Conservation (phyloP, 257 asterid genomes). For the Plantago ovata region DNA sequence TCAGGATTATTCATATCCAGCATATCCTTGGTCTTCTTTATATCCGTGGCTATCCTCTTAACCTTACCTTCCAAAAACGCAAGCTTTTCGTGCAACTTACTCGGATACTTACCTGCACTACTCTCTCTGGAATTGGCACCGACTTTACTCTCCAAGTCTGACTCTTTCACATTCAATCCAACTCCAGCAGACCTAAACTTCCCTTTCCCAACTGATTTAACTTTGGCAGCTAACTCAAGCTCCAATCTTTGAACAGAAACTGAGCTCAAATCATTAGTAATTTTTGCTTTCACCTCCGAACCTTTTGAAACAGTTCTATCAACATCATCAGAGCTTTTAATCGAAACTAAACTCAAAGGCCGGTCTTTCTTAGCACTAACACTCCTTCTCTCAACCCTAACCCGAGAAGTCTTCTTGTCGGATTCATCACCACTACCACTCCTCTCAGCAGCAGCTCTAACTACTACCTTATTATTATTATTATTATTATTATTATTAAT, state of each 20-base stretch:
- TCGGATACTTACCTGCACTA: conserved; percentile 40
- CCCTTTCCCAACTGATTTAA: conserved; percentile 20
- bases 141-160: conserved; percentile 27
- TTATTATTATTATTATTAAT: conserved; percentile 16
- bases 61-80: conserved; percentile 81
- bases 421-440: conserved; percentile 12
- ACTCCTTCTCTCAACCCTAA: conserved; percentile 16
- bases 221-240: conserved; percentile 19
- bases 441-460: conserved; percentile 24
- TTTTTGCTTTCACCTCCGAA: conserved; percentile 17
- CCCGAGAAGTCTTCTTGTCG: conserved; percentile 12
- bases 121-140: conserved; percentile 28
- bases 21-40: conserved; percentile 73
- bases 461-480: conserved; percentile 2
- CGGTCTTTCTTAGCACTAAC: conserved; percentile 26
- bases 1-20: conserved; percentile 58
- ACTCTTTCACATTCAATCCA: conserved; percentile 32
- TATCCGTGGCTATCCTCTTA: conserved; percentile 70
- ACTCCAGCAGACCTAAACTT: conserved; percentile 27
- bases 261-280: conserved; percentile 26
- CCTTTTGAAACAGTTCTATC: conserved; percentile 12
- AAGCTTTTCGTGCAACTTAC: conserved; percentile 75
- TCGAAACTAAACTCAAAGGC: conserved; percentile 20
- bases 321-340: conserved; percentile 26
- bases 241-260: conserved; percentile 15